Evolutionary conservation across 2,329 filamentous ascomycete genomes (phyloP).

Genomic region (Aschersonia sp.): DNA sequence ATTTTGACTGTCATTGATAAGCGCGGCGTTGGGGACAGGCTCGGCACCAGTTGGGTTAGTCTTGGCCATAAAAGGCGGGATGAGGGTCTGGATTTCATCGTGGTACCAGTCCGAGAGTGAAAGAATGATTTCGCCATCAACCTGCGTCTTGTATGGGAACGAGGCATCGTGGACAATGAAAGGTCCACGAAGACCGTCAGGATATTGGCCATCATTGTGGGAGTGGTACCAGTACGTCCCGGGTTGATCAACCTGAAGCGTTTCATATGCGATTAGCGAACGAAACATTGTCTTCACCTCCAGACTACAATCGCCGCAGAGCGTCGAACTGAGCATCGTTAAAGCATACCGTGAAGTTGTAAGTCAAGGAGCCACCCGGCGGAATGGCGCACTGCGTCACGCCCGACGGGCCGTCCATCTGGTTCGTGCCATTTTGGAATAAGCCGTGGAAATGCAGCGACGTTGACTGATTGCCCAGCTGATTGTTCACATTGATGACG

Average conservation of each 20-base stretch:
- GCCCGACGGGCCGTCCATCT: conserved; percentile 57
- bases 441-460: conserved; percentile 59
- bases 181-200: conserved; percentile 52
- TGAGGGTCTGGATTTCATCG: conserved; percentile 32
- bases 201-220: conserved; percentile 53
- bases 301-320: background rate
- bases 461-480: conserved; percentile 46
- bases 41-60: conserved; percentile 43
- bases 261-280: background rate
- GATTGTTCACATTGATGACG: conserved; percentile 43
- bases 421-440: conserved; percentile 49
- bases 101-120: conserved; percentile 63
- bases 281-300: background rate
- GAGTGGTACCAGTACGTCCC: conserved; percentile 75
- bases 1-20: conserved; percentile 59
- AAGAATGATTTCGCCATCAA: conserved; percentile 49
- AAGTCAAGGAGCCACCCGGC: conserved; percentile 50
- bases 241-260: conserved; percentile 40
- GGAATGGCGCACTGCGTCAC: conserved; percentile 55
- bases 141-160: conserved; percentile 39
- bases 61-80: conserved; percentile 35
- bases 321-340: too few relatives aligned
- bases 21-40: conserved; percentile 51
- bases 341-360: conserved; percentile 47
- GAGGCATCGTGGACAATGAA: conserved; percentile 50